phyloP scores from a whole-genome alignment of 2,329 filamentous ascomycete species.

The Aspergillus oerlinghausenensis region DNA sequence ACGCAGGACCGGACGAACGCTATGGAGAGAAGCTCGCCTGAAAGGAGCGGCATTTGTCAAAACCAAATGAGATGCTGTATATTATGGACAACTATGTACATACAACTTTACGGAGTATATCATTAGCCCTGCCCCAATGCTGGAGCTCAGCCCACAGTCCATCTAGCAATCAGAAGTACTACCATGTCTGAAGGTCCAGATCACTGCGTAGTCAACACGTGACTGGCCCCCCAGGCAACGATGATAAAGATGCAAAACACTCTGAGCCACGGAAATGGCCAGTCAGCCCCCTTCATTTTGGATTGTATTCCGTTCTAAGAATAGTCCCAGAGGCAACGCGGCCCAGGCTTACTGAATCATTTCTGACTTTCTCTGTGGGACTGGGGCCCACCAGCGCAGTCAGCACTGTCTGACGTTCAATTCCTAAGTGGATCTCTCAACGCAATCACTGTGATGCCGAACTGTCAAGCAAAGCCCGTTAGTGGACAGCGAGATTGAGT shows the following conservation, averaged over 20 bases:
- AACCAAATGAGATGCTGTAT: background rate
- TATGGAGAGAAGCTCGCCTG: background rate
- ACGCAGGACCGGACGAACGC: slow-evolving; percentile 2
- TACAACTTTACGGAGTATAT: background rate
- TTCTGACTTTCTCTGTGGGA: background rate
- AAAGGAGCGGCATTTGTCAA: slow-evolving; percentile 1
- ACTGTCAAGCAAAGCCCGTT: background rate
- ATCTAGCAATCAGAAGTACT: background rate
- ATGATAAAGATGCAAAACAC: background rate
- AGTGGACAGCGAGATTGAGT: background rate
- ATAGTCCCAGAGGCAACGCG: slow-evolving; percentile 13
- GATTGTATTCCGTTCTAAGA: slow-evolving; percentile 10
- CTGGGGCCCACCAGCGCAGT: background rate
- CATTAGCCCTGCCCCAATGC: background rate
- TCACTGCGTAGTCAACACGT: background rate
- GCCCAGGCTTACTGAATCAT: slow-evolving; percentile 2
- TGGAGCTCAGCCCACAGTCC: background rate
- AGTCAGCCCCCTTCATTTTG: background rate
- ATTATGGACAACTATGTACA: background rate
- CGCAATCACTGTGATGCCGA: background rate
- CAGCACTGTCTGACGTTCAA: background rate
- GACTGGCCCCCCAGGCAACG: background rate
- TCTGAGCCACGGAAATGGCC: background rate
- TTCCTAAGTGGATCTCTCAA: background rate
- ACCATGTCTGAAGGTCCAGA: background rate